Percentiles rank a stretch among this genome's conserved stretches.
These are phyloP conservation scores for Phialocephala sp. DNA, from an alignment of 2,329 filamentous ascomycete species.

Conservation along the genomic window DNA sequence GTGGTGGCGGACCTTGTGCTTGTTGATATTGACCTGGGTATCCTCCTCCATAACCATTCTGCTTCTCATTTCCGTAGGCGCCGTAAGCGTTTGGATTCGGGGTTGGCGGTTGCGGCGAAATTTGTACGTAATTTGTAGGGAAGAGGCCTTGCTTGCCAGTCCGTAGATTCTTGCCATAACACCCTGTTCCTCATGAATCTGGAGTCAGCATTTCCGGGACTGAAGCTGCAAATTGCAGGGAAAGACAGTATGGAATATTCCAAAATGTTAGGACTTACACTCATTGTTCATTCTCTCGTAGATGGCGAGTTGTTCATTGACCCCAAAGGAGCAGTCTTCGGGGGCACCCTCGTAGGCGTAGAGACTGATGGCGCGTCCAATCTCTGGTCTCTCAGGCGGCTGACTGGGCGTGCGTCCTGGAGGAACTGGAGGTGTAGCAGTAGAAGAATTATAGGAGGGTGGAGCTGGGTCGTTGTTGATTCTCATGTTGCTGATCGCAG, in stretches of 20 bases:
- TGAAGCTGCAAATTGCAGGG: no score
- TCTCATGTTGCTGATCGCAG: constrained; percentile 32
- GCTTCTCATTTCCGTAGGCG: constrained; percentile 30
- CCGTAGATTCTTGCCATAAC: constrained; percentile 85
- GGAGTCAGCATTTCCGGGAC: no score
- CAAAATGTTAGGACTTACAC: constrained; percentile 46
- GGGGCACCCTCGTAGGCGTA: constrained; percentile 78
- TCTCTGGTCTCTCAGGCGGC: constrained; percentile 53
- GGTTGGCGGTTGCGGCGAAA: constrained; percentile 51
- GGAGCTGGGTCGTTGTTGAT: constrained; percentile 31
- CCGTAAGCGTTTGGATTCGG: constrained; percentile 41
- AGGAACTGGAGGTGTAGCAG: constrained; percentile 47
- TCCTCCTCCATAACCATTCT: constrained; percentile 26
- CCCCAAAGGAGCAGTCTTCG: constrained; percentile 82
- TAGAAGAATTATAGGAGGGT: constrained; percentile 30
- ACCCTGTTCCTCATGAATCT: constrained; percentile 55
- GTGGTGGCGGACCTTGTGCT: constrained; percentile 44
- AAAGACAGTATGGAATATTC: no score
- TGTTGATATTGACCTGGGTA: constrained; percentile 37
- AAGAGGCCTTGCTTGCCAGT: constrained; percentile 91
- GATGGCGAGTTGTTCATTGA: constrained; percentile 80
- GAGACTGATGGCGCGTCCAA: constrained; percentile 78
- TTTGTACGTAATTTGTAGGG: constrained; percentile 85
- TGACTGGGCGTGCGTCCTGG: constrained; percentile 31
- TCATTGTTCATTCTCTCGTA: constrained; percentile 95